These are phyloP conservation scores for Mrakia hoshinonis DNA, from an alignment of 768 basidiomycete genomes.

Conservation along the genomic window DNA sequence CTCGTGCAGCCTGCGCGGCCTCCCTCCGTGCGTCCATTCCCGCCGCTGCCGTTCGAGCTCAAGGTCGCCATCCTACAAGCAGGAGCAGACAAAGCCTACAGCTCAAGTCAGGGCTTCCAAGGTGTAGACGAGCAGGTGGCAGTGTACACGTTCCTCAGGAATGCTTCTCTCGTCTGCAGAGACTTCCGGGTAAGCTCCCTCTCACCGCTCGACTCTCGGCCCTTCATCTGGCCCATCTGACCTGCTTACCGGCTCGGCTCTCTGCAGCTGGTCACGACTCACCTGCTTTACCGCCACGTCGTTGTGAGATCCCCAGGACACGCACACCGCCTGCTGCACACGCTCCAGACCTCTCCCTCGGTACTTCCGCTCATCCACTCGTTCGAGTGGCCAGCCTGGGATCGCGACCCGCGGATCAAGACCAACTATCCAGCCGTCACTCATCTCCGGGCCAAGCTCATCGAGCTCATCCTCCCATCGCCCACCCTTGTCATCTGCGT, in stretches of 20 bases:
- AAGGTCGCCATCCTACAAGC: background rate
- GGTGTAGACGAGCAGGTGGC: background rate
- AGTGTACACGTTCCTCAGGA: constrained; percentile 1
- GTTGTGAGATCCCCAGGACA: background rate
- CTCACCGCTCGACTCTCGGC: background rate
- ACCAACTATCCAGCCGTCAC: background rate
- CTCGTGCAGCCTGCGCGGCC: no score
- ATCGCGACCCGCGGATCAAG: background rate
- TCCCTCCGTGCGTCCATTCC: no score
- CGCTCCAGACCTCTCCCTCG: background rate
- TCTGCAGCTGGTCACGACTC: background rate
- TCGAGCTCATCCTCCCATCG: background rate
- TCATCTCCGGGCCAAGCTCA: background rate
- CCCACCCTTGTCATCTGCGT: background rate
- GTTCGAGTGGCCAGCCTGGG: constrained; percentile 15
- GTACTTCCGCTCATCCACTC: background rate
- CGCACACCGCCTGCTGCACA: background rate
- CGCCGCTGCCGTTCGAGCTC: constrained; percentile 15
- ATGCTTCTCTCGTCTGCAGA: background rate
- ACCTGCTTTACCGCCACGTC: background rate
- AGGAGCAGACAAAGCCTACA: background rate
- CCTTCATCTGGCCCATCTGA: background rate
- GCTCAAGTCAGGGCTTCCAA: background rate
- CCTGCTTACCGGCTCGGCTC: background rate
- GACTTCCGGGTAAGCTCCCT: constrained; percentile 6